Percentiles rank a stretch among this genome's conserved stretches.
Conservation (phyloP, 2,329 filamentous ascomycete species). For the Scorias spongiosa region DNA sequence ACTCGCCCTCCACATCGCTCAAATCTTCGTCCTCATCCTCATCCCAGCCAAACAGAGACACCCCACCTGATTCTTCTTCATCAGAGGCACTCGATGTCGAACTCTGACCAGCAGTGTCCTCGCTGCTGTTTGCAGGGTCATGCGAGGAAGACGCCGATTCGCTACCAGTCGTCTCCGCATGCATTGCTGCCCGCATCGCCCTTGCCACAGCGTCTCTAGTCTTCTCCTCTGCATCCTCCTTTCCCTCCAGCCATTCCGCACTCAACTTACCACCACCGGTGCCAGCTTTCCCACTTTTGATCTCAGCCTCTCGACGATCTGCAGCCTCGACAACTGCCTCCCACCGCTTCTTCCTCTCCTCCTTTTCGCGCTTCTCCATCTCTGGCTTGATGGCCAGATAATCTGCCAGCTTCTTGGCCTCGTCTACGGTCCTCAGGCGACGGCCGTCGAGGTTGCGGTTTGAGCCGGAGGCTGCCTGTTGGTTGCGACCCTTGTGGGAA, state of each 20-base stretch:
- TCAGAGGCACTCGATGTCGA: conserved; percentile 18
- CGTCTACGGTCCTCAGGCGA: conserved; percentile 76
- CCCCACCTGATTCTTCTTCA: conserved; percentile 23
- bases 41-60: conserved; percentile 58
- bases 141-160: conserved; percentile 24
- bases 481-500: conserved; percentile 74
- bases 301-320: conserved; percentile 69
- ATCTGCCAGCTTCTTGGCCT: conserved; percentile 88
- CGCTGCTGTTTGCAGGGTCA: conserved; percentile 18
- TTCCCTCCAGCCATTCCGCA: conserved; percentile 88
- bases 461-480: conserved; percentile 58
- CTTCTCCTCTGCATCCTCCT: conserved; percentile 76
- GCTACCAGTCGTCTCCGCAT: conserved; percentile 27
- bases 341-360: conserved; percentile 71
- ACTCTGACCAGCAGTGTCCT: conserved; percentile 14
- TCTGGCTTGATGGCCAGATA: conserved; percentile 92
- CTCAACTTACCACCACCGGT: conserved; percentile 47
- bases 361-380: conserved; percentile 89
- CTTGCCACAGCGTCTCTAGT: conserved; percentile 61
- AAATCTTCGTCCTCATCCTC: conserved; percentile 36
- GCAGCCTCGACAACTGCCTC: conserved; percentile 75
- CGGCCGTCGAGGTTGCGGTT: conserved; percentile 88
- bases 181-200: conserved; percentile 48
- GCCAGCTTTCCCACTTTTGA: conserved; percentile 56
- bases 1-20: conserved; percentile 30